Conservation (phyloP, 176 grass and related monocot species). For the Ananas comosus region DNA sequence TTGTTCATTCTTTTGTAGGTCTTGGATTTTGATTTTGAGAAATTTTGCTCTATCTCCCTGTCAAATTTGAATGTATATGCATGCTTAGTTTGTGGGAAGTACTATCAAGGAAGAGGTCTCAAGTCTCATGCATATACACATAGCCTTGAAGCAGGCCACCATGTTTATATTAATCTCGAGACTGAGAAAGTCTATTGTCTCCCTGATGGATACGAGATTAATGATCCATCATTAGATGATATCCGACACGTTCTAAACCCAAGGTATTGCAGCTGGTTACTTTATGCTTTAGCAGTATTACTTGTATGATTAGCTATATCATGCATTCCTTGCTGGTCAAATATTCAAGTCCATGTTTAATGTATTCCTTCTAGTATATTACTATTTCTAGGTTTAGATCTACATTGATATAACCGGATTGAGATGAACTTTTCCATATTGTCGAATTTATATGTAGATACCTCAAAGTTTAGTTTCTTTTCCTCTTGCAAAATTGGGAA, state of each 20-base stretch:
- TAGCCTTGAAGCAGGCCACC: slow-evolving; percentile 90
- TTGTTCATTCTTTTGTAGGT: slow-evolving; percentile 36
- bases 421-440: too few relatives aligned
- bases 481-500: not conserved
- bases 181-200: slow-evolving; percentile 96
- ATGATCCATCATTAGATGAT: slow-evolving; percentile 83
- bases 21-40: slow-evolving; percentile 99
- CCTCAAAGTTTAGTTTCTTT: not conserved
- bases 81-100: slow-evolving; percentile 95
- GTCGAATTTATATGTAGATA: too few relatives aligned
- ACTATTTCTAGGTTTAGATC: too few relatives aligned
- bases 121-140: slow-evolving; percentile 99
- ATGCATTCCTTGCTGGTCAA: too few relatives aligned
- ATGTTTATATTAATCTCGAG: slow-evolving; percentile 94
- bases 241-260: slow-evolving; percentile 95
- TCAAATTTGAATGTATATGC: slow-evolving; percentile 98
- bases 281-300: not conserved
- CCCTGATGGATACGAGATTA: slow-evolving; percentile 96
- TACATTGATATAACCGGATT: too few relatives aligned
- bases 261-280: slow-evolving; percentile 34
- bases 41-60: slow-evolving; percentile 92
- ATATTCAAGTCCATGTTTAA: too few relatives aligned
- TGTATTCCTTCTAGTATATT: too few relatives aligned
- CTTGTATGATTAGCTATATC: too few relatives aligned
- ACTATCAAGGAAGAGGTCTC: slow-evolving; percentile 97